Base-by-base conservation (phyloP, 106 monocot genomes). In the Apostasia shenzhenica region DNA sequence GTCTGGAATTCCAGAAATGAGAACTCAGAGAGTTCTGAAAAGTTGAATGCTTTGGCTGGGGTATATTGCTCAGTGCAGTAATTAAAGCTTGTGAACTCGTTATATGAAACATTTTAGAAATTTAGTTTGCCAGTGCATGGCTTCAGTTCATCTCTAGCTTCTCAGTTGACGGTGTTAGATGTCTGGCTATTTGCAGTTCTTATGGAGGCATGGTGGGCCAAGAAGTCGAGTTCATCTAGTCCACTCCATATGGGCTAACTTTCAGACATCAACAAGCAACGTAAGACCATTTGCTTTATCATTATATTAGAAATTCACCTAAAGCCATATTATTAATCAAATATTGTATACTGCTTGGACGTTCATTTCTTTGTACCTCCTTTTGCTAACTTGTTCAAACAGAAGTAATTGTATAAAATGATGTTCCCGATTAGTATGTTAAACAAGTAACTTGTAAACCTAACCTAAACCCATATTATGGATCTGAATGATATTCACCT, bases 1-100 rank as follows among this genome's bases (percentile, higher is more conserved):
- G 97, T 99, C 68, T 99, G 97, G 97, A 99, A 99, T 83, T 92
- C 92, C 58, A 87, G 81, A 79, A 82, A 77, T 78, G 97, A 92
- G 57, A 65, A 83, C 2, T 87, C 97, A 45, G 75, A 75, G 47
- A 83, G 69, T 77, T 79, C 69, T 59, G 80, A 89, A 63, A 90
- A 99, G 75, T 85, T 99, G 73, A 85, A 77, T 58, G 57, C 79
- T 14, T 90, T 99, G 69, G 77, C 82, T 48, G 54, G 79, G 73
- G 92, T 99, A 85, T 68, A 91, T 82, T 71, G 8, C 54, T 56
- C 8, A 38, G 54, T 37, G 40, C 45, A 59, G 63, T 14, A 2
- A 70, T 48, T 26, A 8, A 38, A 45, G 41, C 39, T 8, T 63
- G 63, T 45, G 45, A 63, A 45, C 26, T 26, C 26, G 26, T 26